Evolutionary conservation across 139 green algal genomes (phyloP), one percentile per base, ranked within the genome.

Genomic region (Micractinium sp.): DNA sequence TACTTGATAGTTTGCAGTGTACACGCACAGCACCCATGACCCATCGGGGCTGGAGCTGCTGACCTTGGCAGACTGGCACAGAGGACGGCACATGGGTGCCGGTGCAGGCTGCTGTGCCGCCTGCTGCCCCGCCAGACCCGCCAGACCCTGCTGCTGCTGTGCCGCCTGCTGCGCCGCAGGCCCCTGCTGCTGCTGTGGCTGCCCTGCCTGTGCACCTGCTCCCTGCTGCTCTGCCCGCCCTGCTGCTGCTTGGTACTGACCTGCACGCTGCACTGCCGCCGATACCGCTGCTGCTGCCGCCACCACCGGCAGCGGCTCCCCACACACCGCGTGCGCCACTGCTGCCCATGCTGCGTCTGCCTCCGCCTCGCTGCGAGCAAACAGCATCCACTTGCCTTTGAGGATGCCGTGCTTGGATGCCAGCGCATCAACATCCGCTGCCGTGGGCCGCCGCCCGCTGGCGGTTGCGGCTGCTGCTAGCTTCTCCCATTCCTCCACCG

Each of bases 321-420:
- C 83, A 29, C 83, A 83, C 81, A 83, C 79, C 12, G 75, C 56
- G 1, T 33, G n/a, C 2, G 56, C 82, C 29, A 93, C 83, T 1
- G 39, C 83, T 22, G 33, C 36, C 90, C 90, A 93, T 9, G 87
- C 77, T 0, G 74, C 81, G 36, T 93, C 90, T 13, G 75, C 87
- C 35, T 93, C 90, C 16, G 35, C 67, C 14, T 61, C 82, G 47
- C 61, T 81, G 60, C 81, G 35, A 0, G 90, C 85, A 78, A 92
- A 92, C 41, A 87, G 56, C 85, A 92, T 85, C 90, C 90, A 92
- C 47, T 92, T 92, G 63, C 90, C 81, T 39, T 73, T 71, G 3
- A 81, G 66, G 13, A 92, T 83, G 29, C 33, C 31, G 71, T 91
- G 87, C 69, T 81, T 80, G 66, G 36, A 39, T 29, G 90, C 90